Conservation (phyloP, 148 eudicot species). For the Fagopyrum tataricum region DNA sequence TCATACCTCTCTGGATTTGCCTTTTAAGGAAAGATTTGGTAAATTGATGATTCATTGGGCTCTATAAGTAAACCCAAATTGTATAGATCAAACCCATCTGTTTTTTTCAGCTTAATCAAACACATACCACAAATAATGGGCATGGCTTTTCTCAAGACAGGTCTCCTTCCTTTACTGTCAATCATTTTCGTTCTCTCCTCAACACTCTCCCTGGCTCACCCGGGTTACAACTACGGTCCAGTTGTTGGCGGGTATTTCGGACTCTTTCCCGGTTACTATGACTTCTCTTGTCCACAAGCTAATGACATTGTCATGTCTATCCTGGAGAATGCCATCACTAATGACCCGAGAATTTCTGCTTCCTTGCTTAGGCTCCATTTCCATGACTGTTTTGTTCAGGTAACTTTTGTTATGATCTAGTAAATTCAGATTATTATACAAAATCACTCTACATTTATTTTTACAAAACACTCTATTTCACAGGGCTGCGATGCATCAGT, state of each 20-base stretch:
- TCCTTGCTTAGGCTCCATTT: slow-evolving; percentile 84
- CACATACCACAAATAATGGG: not conserved
- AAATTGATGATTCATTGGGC: slow-evolving; percentile 26
- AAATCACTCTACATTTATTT: not conserved
- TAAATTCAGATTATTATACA: not conserved
- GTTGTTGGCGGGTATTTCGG: slow-evolving; percentile 21
- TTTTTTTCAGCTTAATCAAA: not conserved
- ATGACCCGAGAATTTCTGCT: slow-evolving; percentile 82
- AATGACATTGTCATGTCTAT: slow-evolving; percentile 74
- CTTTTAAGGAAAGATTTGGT: slow-evolving; percentile 36
- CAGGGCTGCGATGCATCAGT: slow-evolving; percentile 94
- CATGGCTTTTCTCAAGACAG: slow-evolving; percentile 35
- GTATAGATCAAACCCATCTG: slow-evolving; percentile 6
- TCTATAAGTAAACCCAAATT: slow-evolving; percentile 18
- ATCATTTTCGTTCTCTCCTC: slow-evolving; percentile 28
- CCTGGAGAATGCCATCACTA: slow-evolving; percentile 46
- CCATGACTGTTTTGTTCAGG: slow-evolving; percentile 94
- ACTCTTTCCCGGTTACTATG: slow-evolving; percentile 53
- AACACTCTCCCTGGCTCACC: slow-evolving; percentile 33
- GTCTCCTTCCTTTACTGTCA: slow-evolving; percentile 17
- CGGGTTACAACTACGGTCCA: slow-evolving; percentile 27
- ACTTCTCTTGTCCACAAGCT: slow-evolving; percentile 72
- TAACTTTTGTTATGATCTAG: slow-evolving; percentile 11
- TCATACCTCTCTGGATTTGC: slow-evolving; percentile 10
- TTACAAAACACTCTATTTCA: not conserved